Evolutionary conservation across 2,329 filamentous ascomycete genomes (phyloP).

Genomic region (Alternaria burnsii): DNA sequence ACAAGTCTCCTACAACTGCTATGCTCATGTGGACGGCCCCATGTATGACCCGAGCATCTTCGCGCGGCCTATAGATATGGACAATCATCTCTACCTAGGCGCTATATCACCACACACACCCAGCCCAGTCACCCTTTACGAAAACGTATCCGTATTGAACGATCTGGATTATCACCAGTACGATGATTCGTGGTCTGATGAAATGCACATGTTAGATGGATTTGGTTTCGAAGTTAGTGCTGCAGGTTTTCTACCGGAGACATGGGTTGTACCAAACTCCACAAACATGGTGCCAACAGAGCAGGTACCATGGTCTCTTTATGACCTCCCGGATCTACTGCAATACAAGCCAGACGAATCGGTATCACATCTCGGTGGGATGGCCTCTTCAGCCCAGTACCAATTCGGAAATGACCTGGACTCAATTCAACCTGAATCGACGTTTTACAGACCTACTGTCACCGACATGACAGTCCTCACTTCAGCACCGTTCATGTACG

Average conservation of each 20-base stretch:
- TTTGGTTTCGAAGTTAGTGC: constrained; percentile 34
- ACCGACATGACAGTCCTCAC: constrained; percentile 48
- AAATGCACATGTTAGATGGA: constrained; percentile 33
- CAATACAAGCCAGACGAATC: constrained; percentile 22
- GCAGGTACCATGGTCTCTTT: constrained; percentile 33
- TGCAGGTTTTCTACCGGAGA: constrained; percentile 32
- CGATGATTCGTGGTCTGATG: constrained; percentile 34
- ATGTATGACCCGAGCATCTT: constrained; percentile 33
- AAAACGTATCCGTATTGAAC: constrained; percentile 32
- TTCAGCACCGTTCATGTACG: constrained; percentile 50
- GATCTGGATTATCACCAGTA: constrained; percentile 32
- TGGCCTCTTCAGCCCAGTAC: constrained; percentile 36
- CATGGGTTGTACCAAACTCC: constrained; percentile 30
- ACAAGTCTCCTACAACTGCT: constrained; percentile 37
- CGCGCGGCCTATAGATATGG: constrained; percentile 26
- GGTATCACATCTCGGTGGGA: constrained; percentile 24
- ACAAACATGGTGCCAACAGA: constrained; percentile 24
- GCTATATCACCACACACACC: constrained; percentile 44
- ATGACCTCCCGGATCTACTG: constrained; percentile 26
- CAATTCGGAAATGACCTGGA: constrained; percentile 15
- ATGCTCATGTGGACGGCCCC: constrained; percentile 34
- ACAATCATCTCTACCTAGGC: constrained; percentile 30
- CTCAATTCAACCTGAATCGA: constrained; percentile 58
- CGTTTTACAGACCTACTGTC: constrained; percentile 56
- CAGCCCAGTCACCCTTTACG: constrained; percentile 34